These are phyloP conservation scores for Akebia trifoliata DNA, from an alignment of 164 flowering plant species.

Conservation along the genomic window DNA sequence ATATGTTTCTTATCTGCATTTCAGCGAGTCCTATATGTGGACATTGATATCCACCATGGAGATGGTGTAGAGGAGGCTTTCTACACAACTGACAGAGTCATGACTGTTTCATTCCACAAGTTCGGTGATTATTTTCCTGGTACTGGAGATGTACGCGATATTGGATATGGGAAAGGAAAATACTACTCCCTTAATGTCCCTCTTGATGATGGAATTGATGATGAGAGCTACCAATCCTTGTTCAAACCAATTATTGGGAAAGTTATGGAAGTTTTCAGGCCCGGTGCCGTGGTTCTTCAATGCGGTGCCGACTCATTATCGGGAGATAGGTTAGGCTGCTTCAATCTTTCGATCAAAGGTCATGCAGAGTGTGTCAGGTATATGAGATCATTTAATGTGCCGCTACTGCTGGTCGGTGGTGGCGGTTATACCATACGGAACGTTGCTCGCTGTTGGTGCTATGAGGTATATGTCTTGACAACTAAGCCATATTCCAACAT, in stretches of 20 bases:
- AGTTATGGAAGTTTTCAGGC: conserved; percentile 69
- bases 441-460: conserved; percentile 88
- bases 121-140: conserved; percentile 66
- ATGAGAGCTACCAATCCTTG: conserved; percentile 47
- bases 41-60: conserved; percentile 62
- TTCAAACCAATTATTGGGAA: conserved; percentile 62
- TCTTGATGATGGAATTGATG: conserved; percentile 55
- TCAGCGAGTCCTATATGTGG: conserved; percentile 58
- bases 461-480: conserved; percentile 44
- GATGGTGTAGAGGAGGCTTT: conserved; percentile 68
- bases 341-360: conserved; percentile 74
- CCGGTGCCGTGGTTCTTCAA: conserved; percentile 76
- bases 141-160: conserved; percentile 49
- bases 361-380: conserved; percentile 75
- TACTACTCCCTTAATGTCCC: conserved; percentile 58
- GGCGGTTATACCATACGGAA: conserved; percentile 80
- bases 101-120: conserved; percentile 66
- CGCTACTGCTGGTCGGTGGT: conserved; percentile 62
- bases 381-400: conserved; percentile 81
- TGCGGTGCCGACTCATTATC: conserved; percentile 78
- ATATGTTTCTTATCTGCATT: neutral
- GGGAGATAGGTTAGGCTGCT: conserved; percentile 73
- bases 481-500: neutral
- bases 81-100: conserved; percentile 58
- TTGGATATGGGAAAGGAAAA: conserved; percentile 46